Percentiles rank a stretch among this genome's conserved stretches.
These are phyloP conservation scores for Starmerella powellii DNA, from an alignment of 805 yeast genomes.

Conservation along the genomic window DNA sequence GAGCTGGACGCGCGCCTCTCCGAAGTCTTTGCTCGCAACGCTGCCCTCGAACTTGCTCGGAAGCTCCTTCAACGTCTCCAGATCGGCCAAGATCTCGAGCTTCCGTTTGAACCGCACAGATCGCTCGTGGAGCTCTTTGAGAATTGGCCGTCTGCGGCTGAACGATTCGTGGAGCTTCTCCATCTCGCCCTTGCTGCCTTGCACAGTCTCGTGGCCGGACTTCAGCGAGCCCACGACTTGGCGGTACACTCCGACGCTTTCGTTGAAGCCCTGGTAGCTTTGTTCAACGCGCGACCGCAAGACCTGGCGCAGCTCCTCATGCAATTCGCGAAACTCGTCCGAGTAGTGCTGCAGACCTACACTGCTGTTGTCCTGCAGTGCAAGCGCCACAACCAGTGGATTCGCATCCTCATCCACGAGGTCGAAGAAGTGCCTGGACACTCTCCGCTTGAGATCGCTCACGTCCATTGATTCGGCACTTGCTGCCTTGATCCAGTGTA, in stretches of 20 bases:
- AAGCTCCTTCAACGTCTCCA: conserved; percentile 46
- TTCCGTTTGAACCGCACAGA: conserved; percentile 53
- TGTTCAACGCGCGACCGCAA: conserved; percentile 61
- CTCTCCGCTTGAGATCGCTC: conserved; percentile 15
- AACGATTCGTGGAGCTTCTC: conserved; percentile 40
- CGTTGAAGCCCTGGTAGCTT: conserved; percentile 57
- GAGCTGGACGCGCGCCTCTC: conserved; percentile 49
- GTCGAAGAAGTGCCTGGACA: conserved; percentile 27
- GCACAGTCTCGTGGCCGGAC: conserved; percentile 50
- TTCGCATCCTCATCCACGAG: conserved; percentile 47
- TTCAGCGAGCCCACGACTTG: conserved; percentile 50
- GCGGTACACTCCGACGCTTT: conserved; percentile 73
- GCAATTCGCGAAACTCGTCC: conserved; percentile 52
- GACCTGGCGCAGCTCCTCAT: conserved; percentile 43
- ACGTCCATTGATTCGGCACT: conserved; percentile 18
- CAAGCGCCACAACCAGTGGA: conserved; percentile 74
- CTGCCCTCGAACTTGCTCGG: conserved; percentile 55
- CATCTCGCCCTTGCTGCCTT: conserved; percentile 38
- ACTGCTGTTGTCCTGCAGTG: conserved; percentile 72
- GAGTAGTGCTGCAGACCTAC: conserved; percentile 77
- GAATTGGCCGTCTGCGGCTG: conserved; percentile 41
- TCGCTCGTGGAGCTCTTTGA: conserved; percentile 53
- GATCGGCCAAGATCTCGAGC: conserved; percentile 56
- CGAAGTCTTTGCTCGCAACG: conserved; percentile 59
- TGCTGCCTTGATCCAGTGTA: neutral